Percentiles rank a stretch among this genome's conserved stretches.
These are phyloP conservation scores for Pythium aquatile DNA, from an alignment of 352 stramenopile genomes.

Conservation along the genomic window DNA sequence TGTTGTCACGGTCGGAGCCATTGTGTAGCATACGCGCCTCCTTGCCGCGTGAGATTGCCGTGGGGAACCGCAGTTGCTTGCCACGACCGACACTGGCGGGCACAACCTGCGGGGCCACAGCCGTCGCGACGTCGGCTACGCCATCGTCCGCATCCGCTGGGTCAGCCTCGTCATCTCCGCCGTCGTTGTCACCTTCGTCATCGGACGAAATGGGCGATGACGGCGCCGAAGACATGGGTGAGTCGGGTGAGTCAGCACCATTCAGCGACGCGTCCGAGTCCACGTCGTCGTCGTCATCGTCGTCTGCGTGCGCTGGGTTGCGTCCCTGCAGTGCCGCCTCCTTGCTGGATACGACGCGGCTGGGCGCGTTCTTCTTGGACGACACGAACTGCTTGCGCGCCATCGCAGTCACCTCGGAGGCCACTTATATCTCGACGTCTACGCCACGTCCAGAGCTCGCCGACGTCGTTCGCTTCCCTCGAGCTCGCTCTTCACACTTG, in stretches of 20 bases:
- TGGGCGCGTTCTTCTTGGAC: conserved; percentile 86
- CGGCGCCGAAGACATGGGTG: conserved; percentile 30
- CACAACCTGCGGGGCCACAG: conserved; percentile 61
- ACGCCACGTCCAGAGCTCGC: neutral
- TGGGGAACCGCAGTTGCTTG: conserved; percentile 79
- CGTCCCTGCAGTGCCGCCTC: conserved; percentile 69
- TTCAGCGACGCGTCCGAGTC: conserved; percentile 28
- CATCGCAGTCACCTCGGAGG: conserved; percentile 33
- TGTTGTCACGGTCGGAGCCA: conserved; percentile 32
- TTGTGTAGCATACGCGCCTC: conserved; percentile 48
- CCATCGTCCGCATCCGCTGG: conserved; percentile 19
- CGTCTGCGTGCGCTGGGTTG: conserved; percentile 12
- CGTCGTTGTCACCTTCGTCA: conserved; percentile 20
- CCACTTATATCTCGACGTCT: conserved; percentile 7
- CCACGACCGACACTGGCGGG: conserved; percentile 63
- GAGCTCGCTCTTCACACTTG: conserved; percentile 4
- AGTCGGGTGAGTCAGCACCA: conserved; percentile 23
- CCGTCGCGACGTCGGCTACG: conserved; percentile 15
- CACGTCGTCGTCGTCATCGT: conserved; percentile 27
- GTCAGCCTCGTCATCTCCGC: conserved; percentile 22
- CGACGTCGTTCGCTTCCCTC: neutral
- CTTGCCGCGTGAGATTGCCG: conserved; percentile 68
- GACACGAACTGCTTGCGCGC: conserved; percentile 85
- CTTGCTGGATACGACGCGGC: conserved; percentile 78
- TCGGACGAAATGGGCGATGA: conserved; percentile 33